Evolutionary conservation across 169 alveolate species (phyloP).

Genomic region (Neospora caninum): DNA sequence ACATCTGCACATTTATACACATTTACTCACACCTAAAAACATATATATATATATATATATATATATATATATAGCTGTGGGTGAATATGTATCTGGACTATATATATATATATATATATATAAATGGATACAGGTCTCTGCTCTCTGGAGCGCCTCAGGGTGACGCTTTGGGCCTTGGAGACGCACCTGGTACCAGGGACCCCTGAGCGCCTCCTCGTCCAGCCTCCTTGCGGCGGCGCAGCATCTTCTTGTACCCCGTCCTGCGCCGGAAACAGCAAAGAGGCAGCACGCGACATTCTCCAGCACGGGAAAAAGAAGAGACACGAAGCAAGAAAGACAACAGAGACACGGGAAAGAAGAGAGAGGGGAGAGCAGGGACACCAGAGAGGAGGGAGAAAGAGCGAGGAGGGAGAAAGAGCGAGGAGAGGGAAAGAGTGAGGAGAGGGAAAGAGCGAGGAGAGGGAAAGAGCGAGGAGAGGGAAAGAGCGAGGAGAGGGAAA

Average conservation of each 20-base stretch:
- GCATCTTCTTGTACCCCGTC: slow-evolving; percentile 61
- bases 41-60: background rate
- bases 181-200: slow-evolving; percentile 39
- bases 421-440: background rate
- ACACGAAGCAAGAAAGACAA: background rate
- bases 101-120: background rate
- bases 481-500: background rate
- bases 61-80: background rate
- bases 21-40: background rate
- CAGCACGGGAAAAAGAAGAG: background rate
- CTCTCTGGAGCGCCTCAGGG: background rate
- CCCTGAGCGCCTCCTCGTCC: slow-evolving; percentile 63
- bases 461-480: background rate
- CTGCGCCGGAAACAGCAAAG: background rate
- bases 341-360: slow-evolving; percentile 10
- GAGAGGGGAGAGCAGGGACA: too few species aligned
- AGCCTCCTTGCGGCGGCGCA: slow-evolving; percentile 41
- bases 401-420: background rate
- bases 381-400: too few species aligned
- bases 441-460: background rate
- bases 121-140: background rate
- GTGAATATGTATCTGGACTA: background rate
- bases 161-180: background rate
- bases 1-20: background rate
- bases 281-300: too few species aligned